Conservation (phyloP, 2,329 filamentous ascomycete genomes). For the Pyrenophora tritici-repentis region DNA sequence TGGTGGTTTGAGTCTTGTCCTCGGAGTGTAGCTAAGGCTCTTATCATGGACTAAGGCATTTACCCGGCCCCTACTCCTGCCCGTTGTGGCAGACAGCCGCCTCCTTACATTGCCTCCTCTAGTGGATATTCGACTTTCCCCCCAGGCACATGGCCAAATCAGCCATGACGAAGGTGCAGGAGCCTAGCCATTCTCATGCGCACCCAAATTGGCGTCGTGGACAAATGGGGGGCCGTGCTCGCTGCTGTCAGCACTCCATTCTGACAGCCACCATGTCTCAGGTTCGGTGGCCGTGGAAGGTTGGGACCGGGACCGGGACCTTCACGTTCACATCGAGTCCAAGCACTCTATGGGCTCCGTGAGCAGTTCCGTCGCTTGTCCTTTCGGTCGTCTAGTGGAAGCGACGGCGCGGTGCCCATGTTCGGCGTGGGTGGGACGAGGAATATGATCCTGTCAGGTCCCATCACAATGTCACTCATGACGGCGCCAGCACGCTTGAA, state of each 20-base stretch:
- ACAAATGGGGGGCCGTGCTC: conserved; percentile 13
- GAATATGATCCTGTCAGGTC: conserved; percentile 7
- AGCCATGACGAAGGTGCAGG: conserved; percentile 12
- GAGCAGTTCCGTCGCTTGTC: background rate
- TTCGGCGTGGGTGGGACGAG: conserved; percentile 10
- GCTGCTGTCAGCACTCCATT: conserved; percentile 23
- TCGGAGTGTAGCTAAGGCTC: conserved; percentile 8
- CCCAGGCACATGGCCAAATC: conserved; percentile 7
- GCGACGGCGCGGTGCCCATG: conserved; percentile 10
- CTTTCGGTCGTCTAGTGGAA: no score
- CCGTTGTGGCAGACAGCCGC: conserved; percentile 13
- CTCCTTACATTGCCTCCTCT: conserved; percentile 17
- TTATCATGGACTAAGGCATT: conserved; percentile 23
- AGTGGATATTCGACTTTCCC: background rate
- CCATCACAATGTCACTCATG: conserved; percentile 20
- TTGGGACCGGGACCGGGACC: no score
- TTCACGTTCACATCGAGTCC: no score
- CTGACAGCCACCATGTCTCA: conserved; percentile 18
- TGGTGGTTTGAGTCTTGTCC: conserved; percentile 3
- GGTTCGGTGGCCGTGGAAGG: background rate
- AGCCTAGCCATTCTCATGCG: conserved; percentile 3
- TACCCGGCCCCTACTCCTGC: conserved; percentile 22
- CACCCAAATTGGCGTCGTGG: conserved; percentile 6
- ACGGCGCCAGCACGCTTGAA: conserved; percentile 20
- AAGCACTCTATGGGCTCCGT: no score